Evolutionary conservation across 495 filamentous ascomycete species (phyloP).

Genomic region (Cairneyella variabilis): DNA sequence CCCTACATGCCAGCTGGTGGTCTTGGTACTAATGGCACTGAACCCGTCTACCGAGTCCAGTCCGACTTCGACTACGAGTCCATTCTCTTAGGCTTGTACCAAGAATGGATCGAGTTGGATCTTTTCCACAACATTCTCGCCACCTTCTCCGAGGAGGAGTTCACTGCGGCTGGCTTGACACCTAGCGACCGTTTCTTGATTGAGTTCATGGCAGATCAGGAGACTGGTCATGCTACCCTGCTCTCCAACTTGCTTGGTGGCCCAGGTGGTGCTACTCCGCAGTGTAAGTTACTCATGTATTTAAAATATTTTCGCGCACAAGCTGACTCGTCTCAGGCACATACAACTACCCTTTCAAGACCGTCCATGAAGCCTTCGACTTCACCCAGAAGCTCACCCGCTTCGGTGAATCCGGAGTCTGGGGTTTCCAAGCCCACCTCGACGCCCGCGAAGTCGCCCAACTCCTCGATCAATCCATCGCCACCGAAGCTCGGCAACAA

Average conservation of each 20-base stretch:
- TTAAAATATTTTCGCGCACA: background rate
- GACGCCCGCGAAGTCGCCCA: slow-evolving; percentile 71
- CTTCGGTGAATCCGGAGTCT: slow-evolving; percentile 77
- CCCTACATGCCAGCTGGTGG: slow-evolving; percentile 76
- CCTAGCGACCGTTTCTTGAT: slow-evolving; percentile 69
- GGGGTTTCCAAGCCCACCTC: slow-evolving; percentile 79
- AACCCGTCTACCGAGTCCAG: slow-evolving; percentile 66
- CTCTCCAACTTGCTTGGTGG: slow-evolving; percentile 76
- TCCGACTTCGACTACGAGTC: slow-evolving; percentile 77
- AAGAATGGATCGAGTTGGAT: slow-evolving; percentile 87
- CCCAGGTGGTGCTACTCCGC: slow-evolving; percentile 56
- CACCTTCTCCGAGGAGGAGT: slow-evolving; percentile 67
- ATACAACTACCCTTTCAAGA: slow-evolving; percentile 80
- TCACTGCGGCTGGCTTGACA: slow-evolving; percentile 60
- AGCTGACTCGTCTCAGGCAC: slow-evolving; percentile 13
- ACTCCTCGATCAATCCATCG: slow-evolving; percentile 71
- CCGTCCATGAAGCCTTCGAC: slow-evolving; percentile 75
- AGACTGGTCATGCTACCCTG: slow-evolving; percentile 75
- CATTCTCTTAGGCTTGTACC: slow-evolving; percentile 63
- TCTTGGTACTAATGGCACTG: slow-evolving; percentile 71
- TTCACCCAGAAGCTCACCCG: slow-evolving; percentile 85
- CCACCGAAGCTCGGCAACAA: slow-evolving; percentile 85
- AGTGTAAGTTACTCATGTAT: slow-evolving; percentile 45
- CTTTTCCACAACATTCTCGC: slow-evolving; percentile 78
- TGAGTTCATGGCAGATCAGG: slow-evolving; percentile 83